phyloP scores from a whole-genome alignment of 164 flowering plant species.

The Protea cynaroides region DNA sequence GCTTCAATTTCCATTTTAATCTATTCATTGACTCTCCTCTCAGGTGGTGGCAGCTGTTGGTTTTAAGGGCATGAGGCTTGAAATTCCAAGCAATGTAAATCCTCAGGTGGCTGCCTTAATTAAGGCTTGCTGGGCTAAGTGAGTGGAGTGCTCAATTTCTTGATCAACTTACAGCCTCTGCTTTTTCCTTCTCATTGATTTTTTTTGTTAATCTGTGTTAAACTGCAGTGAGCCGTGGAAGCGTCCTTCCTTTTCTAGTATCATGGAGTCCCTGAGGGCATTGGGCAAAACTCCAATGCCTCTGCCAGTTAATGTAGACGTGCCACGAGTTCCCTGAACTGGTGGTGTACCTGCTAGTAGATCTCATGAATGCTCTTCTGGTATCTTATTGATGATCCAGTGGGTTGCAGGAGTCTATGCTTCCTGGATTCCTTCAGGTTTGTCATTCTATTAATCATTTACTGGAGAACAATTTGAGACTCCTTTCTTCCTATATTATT shows the following conservation, averaged over 20 bases:
- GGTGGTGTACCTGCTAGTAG: constrained; percentile 1
- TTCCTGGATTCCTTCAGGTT: constrained; percentile 27
- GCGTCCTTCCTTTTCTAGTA: constrained; percentile 70
- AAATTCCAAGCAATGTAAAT: constrained; percentile 67
- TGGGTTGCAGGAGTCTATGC: constrained; percentile 11
- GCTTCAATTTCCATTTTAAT: too few relatives aligned
- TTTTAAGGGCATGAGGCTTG: constrained; percentile 70
- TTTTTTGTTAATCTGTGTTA: neutral
- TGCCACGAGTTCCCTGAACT: constrained; percentile 33
- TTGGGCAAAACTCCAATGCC: constrained; percentile 49
- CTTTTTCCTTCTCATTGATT: neutral
- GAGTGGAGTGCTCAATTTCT: constrained; percentile 17
- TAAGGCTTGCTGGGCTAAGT: constrained; percentile 86
- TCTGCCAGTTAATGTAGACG: constrained; percentile 36
- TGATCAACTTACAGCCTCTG: neutral
- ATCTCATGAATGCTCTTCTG: constrained; percentile 21
- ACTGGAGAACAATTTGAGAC: too few relatives aligned
- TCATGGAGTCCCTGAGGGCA: constrained; percentile 66
- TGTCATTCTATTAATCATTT: neutral
- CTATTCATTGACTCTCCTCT: constrained; percentile 1
- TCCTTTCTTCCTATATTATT: neutral
- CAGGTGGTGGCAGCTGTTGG: constrained; percentile 96
- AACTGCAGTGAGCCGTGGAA: constrained; percentile 83
- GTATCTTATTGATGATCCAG: constrained; percentile 22
- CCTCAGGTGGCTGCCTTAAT: constrained; percentile 67